These are phyloP conservation scores for Colletotrichum trifolii DNA, from an alignment of 2,329 filamentous ascomycete genomes.

Conservation along the genomic window DNA sequence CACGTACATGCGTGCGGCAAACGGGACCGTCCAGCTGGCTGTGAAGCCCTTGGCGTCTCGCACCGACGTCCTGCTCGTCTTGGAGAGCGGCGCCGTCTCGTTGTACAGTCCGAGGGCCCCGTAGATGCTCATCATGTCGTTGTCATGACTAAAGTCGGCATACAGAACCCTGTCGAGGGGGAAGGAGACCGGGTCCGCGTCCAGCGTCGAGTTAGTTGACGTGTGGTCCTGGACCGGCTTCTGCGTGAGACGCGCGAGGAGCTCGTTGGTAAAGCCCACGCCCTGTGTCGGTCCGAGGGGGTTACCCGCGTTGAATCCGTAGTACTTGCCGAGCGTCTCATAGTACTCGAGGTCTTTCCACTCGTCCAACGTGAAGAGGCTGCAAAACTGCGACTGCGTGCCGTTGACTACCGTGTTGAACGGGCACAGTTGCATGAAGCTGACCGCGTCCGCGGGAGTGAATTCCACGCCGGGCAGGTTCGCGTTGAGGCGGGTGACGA, in stretches of 20 bases:
- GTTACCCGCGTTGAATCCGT: constrained; percentile 82
- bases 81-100: constrained; percentile 64
- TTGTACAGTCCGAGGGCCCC: constrained; percentile 85
- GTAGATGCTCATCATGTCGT: constrained; percentile 82
- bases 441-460: constrained; percentile 69
- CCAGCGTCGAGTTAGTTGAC: constrained; percentile 81
- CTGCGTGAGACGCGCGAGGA: constrained; percentile 81
- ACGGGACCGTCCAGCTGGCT: constrained; percentile 83
- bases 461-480: constrained; percentile 77
- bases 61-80: constrained; percentile 57
- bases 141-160: constrained; percentile 93
- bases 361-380: constrained; percentile 77
- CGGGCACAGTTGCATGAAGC: constrained; percentile 89
- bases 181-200: constrained; percentile 75
- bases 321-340: constrained; percentile 84
- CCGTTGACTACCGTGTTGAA: constrained; percentile 81
- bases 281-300: constrained; percentile 85
- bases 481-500: constrained; percentile 75
- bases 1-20: constrained; percentile 83
- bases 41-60: constrained; percentile 74
- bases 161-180: constrained; percentile 77
- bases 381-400: constrained; percentile 77
- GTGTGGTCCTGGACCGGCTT: constrained; percentile 78
- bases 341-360: constrained; percentile 87
- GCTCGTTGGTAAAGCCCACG: constrained; percentile 88